These are phyloP conservation scores for Auriculariales sp. DNA, from an alignment of 768 basidiomycete species.

Conservation along the genomic window DNA sequence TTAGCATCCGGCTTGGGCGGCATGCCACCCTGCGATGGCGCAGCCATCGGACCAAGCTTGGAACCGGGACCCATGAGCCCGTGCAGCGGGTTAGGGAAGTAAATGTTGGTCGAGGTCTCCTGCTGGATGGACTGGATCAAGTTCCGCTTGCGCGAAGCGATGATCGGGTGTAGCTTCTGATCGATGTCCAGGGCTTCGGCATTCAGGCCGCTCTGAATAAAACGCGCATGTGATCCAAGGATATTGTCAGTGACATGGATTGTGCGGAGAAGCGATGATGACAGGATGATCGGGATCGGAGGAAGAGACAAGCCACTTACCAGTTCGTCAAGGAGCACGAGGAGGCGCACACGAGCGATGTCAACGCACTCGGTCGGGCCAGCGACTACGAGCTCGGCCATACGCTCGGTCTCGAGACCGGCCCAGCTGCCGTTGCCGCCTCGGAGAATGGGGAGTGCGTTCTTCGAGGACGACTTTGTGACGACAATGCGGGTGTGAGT, in stretches of 20 bases:
- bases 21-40: slow-evolving; percentile 22
- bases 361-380: slow-evolving; percentile 79
- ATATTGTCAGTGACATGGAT: no score
- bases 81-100: slow-evolving; percentile 81
- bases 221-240: slow-evolving; percentile 7
- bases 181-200: slow-evolving; percentile 88
- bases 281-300: background rate
- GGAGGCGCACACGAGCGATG: slow-evolving; percentile 73
- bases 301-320: slow-evolving; percentile 30
- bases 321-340: slow-evolving; percentile 92
- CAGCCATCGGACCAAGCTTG: slow-evolving; percentile 20
- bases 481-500: slow-evolving; percentile 91
- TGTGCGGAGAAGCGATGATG: slow-evolving; percentile 6
- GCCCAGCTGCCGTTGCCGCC: slow-evolving; percentile 51
- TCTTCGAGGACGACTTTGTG: slow-evolving; percentile 56
- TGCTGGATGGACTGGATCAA: slow-evolving; percentile 87
- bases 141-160: slow-evolving; percentile 78
- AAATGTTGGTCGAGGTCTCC: slow-evolving; percentile 95
- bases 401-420: slow-evolving; percentile 85
- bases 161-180: slow-evolving; percentile 82
- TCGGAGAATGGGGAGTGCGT: slow-evolving; percentile 58
- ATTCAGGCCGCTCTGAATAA: slow-evolving; percentile 67
- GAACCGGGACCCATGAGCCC: slow-evolving; percentile 68
- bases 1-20: slow-evolving; percentile 44
- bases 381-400: slow-evolving; percentile 85